Evolutionary conservation across 1,284 basidiomycete genomes (phyloP), one percentile per base, ranked within the genome.

Genomic region (Cutaneotrichosporon spelunceum): DNA sequence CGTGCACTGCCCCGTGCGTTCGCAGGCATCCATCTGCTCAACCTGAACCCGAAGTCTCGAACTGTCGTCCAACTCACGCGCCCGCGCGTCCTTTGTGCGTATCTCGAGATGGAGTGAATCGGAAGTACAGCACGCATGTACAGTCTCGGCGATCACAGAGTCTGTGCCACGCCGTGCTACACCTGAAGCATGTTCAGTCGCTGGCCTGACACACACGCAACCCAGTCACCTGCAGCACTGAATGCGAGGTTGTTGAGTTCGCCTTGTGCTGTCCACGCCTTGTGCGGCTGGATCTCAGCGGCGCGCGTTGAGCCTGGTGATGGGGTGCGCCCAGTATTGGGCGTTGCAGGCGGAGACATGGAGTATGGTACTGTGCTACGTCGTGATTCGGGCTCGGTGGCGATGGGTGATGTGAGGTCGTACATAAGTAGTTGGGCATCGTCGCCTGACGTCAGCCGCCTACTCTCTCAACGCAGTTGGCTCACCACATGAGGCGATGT

Each of bases 211-310:
- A 91, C 87, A 68, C 92, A 86, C 9, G 89, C 93, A n/a, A 97
- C 79, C 90, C 91, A 95, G 77, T 95, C 91, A 11, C 91, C 91
- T 63, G 56, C 70, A 58, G 61, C 72, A 56, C 64, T 66, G 89
- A 92, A 96, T 4, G 90, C 89, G 24, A 96, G 79, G 70, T 91
- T 92, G 52, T 89, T 90, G 66, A 96, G 86, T 80, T 93, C 92
- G 57, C 82, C 82, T 36, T 83, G 83, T 1, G 89, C 88, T 11
- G 88, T 88, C 77, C 93, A 94, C 34, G 89, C 90, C 84, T 91
- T 88, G 29, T 87, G 80, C 87, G 93, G 65, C 88, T 89, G 24
- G 82, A 87, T 59, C 90, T 80, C 67, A 58, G 66, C 64, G 58
- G 75, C 64, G 65, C 61, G 64, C 48, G 53, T 29, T 34, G 64